These are phyloP conservation scores for Talaromyces borbonicus DNA, from an alignment of 495 filamentous ascomycete genomes.

Conservation along the genomic window DNA sequence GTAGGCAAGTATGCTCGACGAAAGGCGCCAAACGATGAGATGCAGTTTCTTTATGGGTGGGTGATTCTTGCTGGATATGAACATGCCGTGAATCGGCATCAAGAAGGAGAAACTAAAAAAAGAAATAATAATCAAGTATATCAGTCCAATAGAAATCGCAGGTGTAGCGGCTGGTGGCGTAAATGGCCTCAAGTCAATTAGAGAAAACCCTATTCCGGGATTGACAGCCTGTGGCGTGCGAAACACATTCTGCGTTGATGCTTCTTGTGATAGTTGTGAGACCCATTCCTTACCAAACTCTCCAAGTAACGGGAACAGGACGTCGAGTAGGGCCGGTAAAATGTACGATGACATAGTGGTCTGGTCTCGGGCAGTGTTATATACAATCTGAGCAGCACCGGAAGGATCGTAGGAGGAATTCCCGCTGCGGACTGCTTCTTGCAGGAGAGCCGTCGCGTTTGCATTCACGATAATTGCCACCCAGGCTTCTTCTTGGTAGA, in stretches of 20 bases:
- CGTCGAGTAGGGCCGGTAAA: constrained; percentile 33
- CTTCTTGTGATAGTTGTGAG: constrained; percentile 17
- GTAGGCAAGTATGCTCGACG: constrained; percentile 51
- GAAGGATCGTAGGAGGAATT: constrained; percentile 56
- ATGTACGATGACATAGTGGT: constrained; percentile 45
- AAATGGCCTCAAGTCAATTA: constrained; percentile 55
- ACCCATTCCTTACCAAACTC: constrained; percentile 47
- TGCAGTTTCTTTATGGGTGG: constrained; percentile 52
- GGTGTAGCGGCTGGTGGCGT: constrained; percentile 44
- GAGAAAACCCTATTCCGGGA: constrained; percentile 53
- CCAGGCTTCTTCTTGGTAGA: constrained; percentile 55
- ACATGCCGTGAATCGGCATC: constrained; percentile 54
- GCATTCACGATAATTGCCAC: constrained; percentile 56
- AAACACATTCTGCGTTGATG: constrained; percentile 29
- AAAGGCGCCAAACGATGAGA: constrained; percentile 51
- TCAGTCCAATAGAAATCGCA: constrained; percentile 54
- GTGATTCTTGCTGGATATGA: constrained; percentile 39
- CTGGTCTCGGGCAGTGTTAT: constrained; percentile 50
- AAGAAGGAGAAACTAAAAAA: constrained; percentile 67
- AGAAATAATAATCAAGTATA: constrained; percentile 64
- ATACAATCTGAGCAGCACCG: constrained; percentile 50
- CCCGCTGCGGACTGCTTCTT: constrained; percentile 42
- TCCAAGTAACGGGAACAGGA: constrained; percentile 34
- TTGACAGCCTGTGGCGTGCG: constrained; percentile 48
- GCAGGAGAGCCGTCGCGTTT: constrained; percentile 54